Evolutionary conservation across 306 rosid genomes (phyloP).

Genomic region (Lablab purpureus): DNA sequence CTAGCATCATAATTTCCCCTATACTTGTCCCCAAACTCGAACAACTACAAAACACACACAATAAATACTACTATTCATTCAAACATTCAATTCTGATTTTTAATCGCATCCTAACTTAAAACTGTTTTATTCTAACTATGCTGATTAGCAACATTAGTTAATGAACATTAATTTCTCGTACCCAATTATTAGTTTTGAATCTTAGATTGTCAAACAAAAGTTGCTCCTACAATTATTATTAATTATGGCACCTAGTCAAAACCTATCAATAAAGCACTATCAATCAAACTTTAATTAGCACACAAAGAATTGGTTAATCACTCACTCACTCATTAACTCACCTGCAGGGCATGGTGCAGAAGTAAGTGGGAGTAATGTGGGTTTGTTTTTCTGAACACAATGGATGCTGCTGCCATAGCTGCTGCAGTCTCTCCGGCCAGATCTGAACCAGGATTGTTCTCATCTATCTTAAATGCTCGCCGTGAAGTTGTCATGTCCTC

Average conservation of each 20-base stretch:
- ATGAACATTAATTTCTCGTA: neutral
- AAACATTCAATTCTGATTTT: too few relatives aligned
- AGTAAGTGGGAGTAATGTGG: slow-evolving; percentile 90
- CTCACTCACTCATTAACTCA: slow-evolving; percentile 38
- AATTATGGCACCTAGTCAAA: slow-evolving; percentile 30
- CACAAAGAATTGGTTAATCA: neutral
- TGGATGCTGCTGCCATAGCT: slow-evolving; percentile 92
- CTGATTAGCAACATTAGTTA: too few relatives aligned
- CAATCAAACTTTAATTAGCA: slow-evolving; percentile 5
- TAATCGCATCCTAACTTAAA: too few relatives aligned
- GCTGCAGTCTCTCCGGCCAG: slow-evolving; percentile 96
- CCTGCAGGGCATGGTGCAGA: slow-evolving; percentile 90
- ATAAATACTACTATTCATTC: neutral
- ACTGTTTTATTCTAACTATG: too few relatives aligned
- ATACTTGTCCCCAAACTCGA: slow-evolving; percentile 87
- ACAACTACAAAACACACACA: slow-evolving; percentile 59
- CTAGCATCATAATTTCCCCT: slow-evolving; percentile 88
- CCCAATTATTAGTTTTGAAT: slow-evolving; percentile 20
- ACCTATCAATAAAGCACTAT: slow-evolving; percentile 14
- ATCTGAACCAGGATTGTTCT: slow-evolving; percentile 89
- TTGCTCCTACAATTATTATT: neutral
- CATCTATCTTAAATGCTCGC: slow-evolving; percentile 90
- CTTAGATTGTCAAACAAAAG: slow-evolving; percentile 16
- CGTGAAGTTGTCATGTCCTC: slow-evolving; percentile 99
- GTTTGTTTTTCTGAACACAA: slow-evolving; percentile 79